Evolutionary conservation across 1,284 basidiomycete species (phyloP), one percentile per base, ranked within the genome.

Genomic region (Pisolithus thermaeus): DNA sequence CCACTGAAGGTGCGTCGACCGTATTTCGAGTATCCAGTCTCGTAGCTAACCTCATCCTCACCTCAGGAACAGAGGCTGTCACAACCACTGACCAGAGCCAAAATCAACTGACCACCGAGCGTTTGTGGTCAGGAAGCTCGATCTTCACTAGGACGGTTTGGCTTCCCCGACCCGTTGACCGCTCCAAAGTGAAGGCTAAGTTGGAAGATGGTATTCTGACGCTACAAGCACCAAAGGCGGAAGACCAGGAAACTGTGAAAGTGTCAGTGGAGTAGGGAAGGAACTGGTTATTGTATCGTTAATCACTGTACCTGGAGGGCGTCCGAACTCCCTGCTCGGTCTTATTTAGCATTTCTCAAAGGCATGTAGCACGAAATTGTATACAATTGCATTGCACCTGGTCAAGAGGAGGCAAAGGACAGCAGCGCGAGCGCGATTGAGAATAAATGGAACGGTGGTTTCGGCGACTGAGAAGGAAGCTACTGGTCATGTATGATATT

Each of bases 121-220:
- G 84, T 36, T 69, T 74, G 22, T 81, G 81, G 60, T 73, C 77
- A 12, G 72, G 77, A 30, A 74, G 75, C 38, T 68, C 78, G 11
- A 55, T 73, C 5, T 90, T 89, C 64, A 76, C 77, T 18, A 77
- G 84, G 44, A 89, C 83, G 0, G 75, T 90, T 23, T 83, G 81
- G 77, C 73, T 90, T 25, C 84, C 87, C 36, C 75, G 74, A 4
- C 74, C 80, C 4, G 74, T 87, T 0, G 82, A 89, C 59, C 68
- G 71, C 39, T 71, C 70, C 40, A 76, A 74, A 53, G 81, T 89
- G 18, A 69, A 72, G 1, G 87, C 87, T 11, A 84, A 81, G 59
- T 69, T 90, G 54, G 69, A 74, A 32, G 81, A 90, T 52, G 88
- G 87, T 8, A 75, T 90, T 27, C 74, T 90, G 50, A 84, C 77